Base-by-base conservation (phyloP, 768 basidiomycete species). In the Leccinellum rugosiceps region DNA sequence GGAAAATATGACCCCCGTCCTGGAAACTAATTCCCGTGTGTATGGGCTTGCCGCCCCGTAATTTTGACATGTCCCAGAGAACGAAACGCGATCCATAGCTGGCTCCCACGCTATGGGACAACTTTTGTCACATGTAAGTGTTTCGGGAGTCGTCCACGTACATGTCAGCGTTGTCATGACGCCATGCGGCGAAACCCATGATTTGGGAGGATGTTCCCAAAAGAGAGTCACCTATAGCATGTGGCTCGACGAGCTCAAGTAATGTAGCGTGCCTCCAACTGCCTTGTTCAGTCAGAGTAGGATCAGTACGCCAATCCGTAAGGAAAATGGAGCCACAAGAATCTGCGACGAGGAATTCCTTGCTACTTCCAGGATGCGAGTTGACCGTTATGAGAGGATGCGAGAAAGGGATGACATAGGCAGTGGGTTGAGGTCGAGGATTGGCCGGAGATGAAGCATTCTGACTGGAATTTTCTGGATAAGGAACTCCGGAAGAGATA, bases 241-340 rank as follows among this genome's bases (percentile, higher is more conserved):
- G 75, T 15, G 91, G 88, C 55, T 92, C 89, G 15, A 85, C 74
- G 3, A 93, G 82, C 68, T 93, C 90, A 19, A 90, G 65, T 46
- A 90, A 71, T 65, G 80, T 85, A 11, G 79, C 80, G 67, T 85
- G 82, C 48, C 86, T 80, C 79, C 85, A 83, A 53, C 74, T 78
- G 47, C 77, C 80, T 54, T 78, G 77, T 54, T 79, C 80, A 19
- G 72, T 74, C 54, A 65, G 79, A 13, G 79, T 78, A 1, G 85
- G 86, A 65, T 91, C 87, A 6, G 85, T 81, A 54, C 87, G 83
- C 91, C 91, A 93, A 74, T 93, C 89, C n/a, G 86, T 83, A 48
- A 92, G 70, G 70, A 86, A 90, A 48, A 92, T 75, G 28, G 84
- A 85, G 32, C 91, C 91, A 34, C 80, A 82, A 53, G 77, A 80